A percentile compares a stretch with the other conserved stretches of the same genome.
Conservation (phyloP, 2,329 filamentous ascomycete species). For the Ophiostoma sp. region DNA sequence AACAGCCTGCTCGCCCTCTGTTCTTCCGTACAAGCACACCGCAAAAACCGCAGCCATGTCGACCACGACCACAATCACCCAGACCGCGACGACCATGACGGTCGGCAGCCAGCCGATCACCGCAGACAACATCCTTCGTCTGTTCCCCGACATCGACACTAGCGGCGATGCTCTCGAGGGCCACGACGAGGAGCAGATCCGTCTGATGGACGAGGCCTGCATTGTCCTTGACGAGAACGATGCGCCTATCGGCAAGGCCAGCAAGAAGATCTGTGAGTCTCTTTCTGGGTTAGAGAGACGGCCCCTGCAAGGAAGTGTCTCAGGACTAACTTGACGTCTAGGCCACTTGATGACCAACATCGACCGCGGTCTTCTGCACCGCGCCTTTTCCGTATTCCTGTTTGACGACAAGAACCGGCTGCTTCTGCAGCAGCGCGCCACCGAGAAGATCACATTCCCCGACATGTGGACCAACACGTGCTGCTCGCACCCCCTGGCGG, state of each 20-base stretch:
- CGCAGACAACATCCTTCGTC: constrained; percentile 74
- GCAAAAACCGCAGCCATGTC: constrained; percentile 23
- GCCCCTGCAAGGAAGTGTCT: background rate
- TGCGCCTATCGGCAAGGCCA: constrained; percentile 86
- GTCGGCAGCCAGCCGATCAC: constrained; percentile 61
- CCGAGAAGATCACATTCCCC: constrained; percentile 98
- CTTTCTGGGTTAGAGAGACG: too few relatives aligned
- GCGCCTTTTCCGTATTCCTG: constrained; percentile 95
- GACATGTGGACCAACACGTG: constrained; percentile 99
- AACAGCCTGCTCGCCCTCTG: background rate
- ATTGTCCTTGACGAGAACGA: constrained; percentile 94
- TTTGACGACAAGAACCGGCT: constrained; percentile 92
- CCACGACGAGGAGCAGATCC: constrained; percentile 96
- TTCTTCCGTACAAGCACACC: background rate
- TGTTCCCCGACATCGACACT: constrained; percentile 80
- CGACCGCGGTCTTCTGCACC: constrained; percentile 88
- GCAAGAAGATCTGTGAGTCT: constrained; percentile 89
- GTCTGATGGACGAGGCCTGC: constrained; percentile 97
- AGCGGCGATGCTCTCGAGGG: constrained; percentile 72
- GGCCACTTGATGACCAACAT: constrained; percentile 99
- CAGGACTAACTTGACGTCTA: constrained; percentile 35
- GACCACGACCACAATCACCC: constrained; percentile 31
- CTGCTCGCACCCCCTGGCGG: constrained; percentile 92
- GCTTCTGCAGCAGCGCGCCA: constrained; percentile 88
- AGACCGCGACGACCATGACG: constrained; percentile 38